phyloP scores from a whole-genome alignment of 2,329 filamentous ascomycete genomes.

The Capronia americana region DNA sequence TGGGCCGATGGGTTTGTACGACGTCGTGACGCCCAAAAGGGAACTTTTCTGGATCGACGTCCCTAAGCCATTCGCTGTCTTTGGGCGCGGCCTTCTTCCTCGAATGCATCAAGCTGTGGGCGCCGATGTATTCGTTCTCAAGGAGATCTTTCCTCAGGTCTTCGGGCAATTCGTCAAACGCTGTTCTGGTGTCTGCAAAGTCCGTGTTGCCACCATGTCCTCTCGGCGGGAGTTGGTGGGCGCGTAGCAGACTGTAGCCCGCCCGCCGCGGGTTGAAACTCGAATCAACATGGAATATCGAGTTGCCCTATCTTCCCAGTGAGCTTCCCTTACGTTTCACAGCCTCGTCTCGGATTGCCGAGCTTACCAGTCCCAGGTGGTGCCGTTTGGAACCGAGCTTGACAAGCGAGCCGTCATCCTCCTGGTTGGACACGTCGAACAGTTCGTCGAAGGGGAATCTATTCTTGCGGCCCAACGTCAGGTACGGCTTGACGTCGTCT shows the following conservation, averaged over 20 bases:
- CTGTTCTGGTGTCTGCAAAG: constrained; percentile 61
- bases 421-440: constrained; percentile 65
- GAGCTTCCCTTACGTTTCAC: not conserved
- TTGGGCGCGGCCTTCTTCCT: constrained; percentile 59
- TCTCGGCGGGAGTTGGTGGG: constrained; percentile 57
- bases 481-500: constrained; percentile 61
- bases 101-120: constrained; percentile 61
- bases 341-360: constrained; percentile 1
- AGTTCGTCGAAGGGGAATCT: constrained; percentile 59
- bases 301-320: constrained; percentile 50
- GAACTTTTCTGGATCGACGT: constrained; percentile 50
- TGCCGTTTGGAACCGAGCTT: constrained; percentile 50
- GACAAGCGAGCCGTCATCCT: constrained; percentile 55
- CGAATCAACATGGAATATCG: constrained; percentile 62
- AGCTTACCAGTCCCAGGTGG: constrained; percentile 49
- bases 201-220: constrained; percentile 59
- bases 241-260: constrained; percentile 59
- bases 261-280: constrained; percentile 63
- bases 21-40: constrained; percentile 57
- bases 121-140: constrained; percentile 54
- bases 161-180: constrained; percentile 55
- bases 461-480: constrained; percentile 54
- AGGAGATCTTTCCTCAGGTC: constrained; percentile 47
- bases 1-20: constrained; percentile 58
- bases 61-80: constrained; percentile 50